Conservation (phyloP, 768 basidiomycete species). For the Tephrocybe sp. region DNA sequence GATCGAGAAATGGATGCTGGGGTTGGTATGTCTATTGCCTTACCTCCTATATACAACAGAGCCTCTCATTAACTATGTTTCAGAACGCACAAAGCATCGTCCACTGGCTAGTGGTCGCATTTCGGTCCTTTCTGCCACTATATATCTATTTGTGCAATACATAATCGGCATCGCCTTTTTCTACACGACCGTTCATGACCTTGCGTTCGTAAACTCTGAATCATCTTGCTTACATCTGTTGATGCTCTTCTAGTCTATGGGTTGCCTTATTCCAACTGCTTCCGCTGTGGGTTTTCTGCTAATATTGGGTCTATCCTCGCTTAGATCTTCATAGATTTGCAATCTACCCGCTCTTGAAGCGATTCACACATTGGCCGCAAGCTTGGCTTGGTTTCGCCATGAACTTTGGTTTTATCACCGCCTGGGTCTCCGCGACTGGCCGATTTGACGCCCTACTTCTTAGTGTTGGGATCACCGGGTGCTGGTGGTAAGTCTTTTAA, state of each 20-base stretch:
- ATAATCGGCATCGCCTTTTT: constrained; percentile 39
- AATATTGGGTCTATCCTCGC: not conserved
- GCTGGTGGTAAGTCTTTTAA: constrained; percentile 42
- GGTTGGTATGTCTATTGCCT: constrained; percentile 39
- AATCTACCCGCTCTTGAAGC: constrained; percentile 55
- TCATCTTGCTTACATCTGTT: not conserved
- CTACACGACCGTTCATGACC: constrained; percentile 16
- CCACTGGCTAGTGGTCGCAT: constrained; percentile 52
- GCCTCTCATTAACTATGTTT: not conserved
- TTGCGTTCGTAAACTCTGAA: constrained; percentile 15
- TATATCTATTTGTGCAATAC: constrained; percentile 44
- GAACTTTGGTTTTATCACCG: constrained; percentile 53
- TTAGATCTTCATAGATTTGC: constrained; percentile 28
- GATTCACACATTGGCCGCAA: constrained; percentile 61
- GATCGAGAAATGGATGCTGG: constrained; percentile 52
- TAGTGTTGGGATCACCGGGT: constrained; percentile 34
- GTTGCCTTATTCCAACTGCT: constrained; percentile 46
- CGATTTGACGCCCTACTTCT: constrained; percentile 32
- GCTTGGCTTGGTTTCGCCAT: constrained; percentile 62
- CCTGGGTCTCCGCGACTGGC: constrained; percentile 44
- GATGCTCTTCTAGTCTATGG: constrained; percentile 29
- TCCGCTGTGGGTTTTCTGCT: constrained; percentile 36
- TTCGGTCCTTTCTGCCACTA: constrained; percentile 38
- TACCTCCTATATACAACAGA: not conserved
- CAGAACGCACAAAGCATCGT: constrained; percentile 50